phyloP scores from a whole-genome alignment of 495 filamentous ascomycete species.

The Penicillium argentinense region DNA sequence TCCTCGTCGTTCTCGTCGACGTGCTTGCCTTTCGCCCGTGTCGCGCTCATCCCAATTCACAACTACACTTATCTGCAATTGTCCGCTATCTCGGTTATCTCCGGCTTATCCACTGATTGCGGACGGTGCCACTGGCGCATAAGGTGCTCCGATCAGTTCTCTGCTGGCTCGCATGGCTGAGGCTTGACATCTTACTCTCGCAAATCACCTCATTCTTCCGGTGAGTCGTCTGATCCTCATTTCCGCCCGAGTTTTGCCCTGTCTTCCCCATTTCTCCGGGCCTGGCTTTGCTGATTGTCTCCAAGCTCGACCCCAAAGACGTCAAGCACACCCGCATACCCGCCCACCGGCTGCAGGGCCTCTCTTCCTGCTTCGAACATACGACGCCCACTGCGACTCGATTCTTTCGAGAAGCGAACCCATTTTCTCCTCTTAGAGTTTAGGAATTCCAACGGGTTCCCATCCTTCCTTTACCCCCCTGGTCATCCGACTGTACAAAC shows the following conservation, averaged over 20 bases:
- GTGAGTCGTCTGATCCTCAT: neutral
- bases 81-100: constrained; percentile 39
- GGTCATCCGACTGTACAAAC: constrained; percentile 16
- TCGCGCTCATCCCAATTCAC: constrained; percentile 4
- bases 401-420: neutral
- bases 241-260: neutral
- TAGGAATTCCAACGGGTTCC: too few species aligned
- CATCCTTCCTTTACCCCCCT: neutral
- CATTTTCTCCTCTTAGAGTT: neutral
- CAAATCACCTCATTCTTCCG: neutral
- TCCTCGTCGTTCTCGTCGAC: constrained; percentile 2
- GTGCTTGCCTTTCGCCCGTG: constrained; percentile 1
- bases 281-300: constrained; percentile 22
- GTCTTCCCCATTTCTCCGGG: neutral
- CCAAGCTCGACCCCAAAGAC: constrained; percentile 9
- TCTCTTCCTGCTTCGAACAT: constrained; percentile 15
- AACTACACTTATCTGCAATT: constrained; percentile 31
- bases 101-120: constrained; percentile 34
- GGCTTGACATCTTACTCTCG: constrained; percentile 6
- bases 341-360: constrained; percentile 26
- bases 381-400: neutral
- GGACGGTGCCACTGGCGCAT: too few species aligned
- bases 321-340: constrained; percentile 14
- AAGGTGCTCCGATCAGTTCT: too few species aligned
- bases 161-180: neutral